These are phyloP conservation scores for Paecilomyces sp. DNA, from an alignment of 2,329 filamentous ascomycete species.

Conservation along the genomic window DNA sequence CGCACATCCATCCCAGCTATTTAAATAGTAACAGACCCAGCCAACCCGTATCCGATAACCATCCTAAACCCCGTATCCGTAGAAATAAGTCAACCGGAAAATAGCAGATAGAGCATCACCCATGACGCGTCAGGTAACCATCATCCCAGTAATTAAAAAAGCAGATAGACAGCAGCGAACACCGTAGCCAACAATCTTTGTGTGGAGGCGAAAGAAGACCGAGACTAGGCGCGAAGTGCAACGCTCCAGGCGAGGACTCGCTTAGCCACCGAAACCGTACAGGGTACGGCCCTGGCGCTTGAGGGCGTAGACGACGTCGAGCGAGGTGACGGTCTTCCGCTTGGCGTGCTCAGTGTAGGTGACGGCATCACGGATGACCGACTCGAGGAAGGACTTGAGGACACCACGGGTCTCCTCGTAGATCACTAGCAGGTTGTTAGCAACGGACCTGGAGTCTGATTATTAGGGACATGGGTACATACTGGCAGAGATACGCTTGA, in stretches of 20 bases:
- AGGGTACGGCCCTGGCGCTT: slow-evolving; percentile 48
- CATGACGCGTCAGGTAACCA: neutral
- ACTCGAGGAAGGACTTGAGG: slow-evolving; percentile 76
- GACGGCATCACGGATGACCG: slow-evolving; percentile 71
- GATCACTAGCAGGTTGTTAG: slow-evolving; percentile 51
- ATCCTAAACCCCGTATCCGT: neutral
- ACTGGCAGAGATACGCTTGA: slow-evolving; percentile 97
- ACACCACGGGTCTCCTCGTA: slow-evolving; percentile 79
- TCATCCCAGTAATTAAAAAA: neutral
- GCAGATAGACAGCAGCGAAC: neutral
- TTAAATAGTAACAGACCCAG: neutral
- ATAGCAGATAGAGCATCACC: neutral
- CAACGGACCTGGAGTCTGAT: neutral
- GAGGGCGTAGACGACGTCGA: slow-evolving; percentile 57
- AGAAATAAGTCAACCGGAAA: neutral
- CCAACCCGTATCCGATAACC: neutral
- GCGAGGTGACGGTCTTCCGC: slow-evolving; percentile 52
- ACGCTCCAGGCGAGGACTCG: neutral
- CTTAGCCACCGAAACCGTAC: slow-evolving; percentile 1
- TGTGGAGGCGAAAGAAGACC: neutral
- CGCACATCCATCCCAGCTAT: neutral
- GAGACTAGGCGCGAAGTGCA: neutral
- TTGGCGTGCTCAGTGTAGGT: slow-evolving; percentile 80
- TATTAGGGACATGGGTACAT: neutral
- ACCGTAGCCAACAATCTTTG: neutral